Base-by-base conservation (phyloP, 352 stramenopile genomes). In the Phytophthora foliorum region DNA sequence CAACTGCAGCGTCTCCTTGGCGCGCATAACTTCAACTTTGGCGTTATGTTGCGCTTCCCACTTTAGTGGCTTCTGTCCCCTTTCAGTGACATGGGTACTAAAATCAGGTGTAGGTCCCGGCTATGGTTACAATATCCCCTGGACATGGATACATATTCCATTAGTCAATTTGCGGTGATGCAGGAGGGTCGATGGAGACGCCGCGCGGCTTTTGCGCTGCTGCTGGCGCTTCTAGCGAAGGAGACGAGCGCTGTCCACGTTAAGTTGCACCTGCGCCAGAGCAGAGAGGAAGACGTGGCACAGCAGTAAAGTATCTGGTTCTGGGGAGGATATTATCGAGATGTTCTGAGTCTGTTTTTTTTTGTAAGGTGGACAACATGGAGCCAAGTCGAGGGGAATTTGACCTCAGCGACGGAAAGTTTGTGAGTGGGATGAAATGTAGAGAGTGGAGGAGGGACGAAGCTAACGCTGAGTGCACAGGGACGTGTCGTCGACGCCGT, bases 1-100 rank as follows among this genome's bases (percentile, higher is more conserved):
- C 39, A 93, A 72, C 58, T 95, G 82, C 44, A 95, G 75, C 67
- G 87, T 93, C 67, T 84, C 71, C 49, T 74, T 83, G 50, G 49
- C 41, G 16, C 31, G 49, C 69, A 78, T 81, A 41, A 34, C 38
- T 67, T 61, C 57, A 56, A 57, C 27, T 44, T 41, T 25, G 27
- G 17, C n/a, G n/a, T 27, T 14, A 48, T 25, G 10, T 46, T 46
- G 39, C 39, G 0, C 39, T 19, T 24, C 3, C 13, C 29, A 13
- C 29, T 34, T 34, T 34, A 34, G 9, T 34, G 29, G 0, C 3
- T 13, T 34, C 29, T 34, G 13, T 2, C 29, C 29, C 36, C 0
- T 19, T 5, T 27, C 52, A 63, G 32, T 56, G 56, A 29, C n/a
- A 42, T 22, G 22, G 22, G 49, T 56, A 16, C 34, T 5, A 27